These are phyloP conservation scores for Diversispora eburnea DNA, from an alignment of 192 early-diverging fungal genomes.

Conservation along the genomic window DNA sequence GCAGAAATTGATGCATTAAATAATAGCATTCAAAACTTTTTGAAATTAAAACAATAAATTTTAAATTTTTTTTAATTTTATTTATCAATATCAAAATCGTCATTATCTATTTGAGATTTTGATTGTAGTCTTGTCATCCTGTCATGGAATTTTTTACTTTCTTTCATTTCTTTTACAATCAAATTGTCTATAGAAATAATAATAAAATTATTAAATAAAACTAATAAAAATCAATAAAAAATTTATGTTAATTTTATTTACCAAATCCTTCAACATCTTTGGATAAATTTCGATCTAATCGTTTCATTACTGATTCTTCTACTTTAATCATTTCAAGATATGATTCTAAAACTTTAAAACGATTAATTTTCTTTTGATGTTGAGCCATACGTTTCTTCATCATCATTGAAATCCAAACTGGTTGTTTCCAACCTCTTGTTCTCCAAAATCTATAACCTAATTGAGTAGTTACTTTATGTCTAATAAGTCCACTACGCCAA, in stretches of 20 bases:
- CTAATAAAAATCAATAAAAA: not conserved
- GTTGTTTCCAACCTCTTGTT: constrained; percentile 43
- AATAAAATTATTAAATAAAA: not conserved
- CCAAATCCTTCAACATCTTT: constrained; percentile 35
- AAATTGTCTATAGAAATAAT: not conserved
- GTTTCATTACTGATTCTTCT: constrained; percentile 35
- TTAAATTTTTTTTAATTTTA: not conserved
- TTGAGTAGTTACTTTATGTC: constrained; percentile 31
- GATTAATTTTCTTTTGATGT: constrained; percentile 37
- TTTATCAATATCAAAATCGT: not conserved
- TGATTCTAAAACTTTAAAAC: constrained; percentile 33
- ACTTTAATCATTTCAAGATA: constrained; percentile 33
- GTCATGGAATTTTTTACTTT: constrained; percentile 9
- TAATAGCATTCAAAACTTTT: constrained; percentile 66
- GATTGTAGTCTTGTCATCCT: not conserved
- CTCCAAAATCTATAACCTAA: constrained; percentile 40
- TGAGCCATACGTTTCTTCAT: constrained; percentile 39
- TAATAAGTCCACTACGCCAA: constrained; percentile 27
- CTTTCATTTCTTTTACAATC: constrained; percentile 3
- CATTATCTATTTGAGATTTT: not conserved
- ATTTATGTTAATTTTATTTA: constrained; percentile 22
- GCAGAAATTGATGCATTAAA: constrained; percentile 73
- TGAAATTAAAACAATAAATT: constrained; percentile 46
- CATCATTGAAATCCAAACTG: constrained; percentile 47
- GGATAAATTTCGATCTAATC: constrained; percentile 23